phyloP scores from a whole-genome alignment of 176 grass and related monocot species.

The Carex kokanica region DNA sequence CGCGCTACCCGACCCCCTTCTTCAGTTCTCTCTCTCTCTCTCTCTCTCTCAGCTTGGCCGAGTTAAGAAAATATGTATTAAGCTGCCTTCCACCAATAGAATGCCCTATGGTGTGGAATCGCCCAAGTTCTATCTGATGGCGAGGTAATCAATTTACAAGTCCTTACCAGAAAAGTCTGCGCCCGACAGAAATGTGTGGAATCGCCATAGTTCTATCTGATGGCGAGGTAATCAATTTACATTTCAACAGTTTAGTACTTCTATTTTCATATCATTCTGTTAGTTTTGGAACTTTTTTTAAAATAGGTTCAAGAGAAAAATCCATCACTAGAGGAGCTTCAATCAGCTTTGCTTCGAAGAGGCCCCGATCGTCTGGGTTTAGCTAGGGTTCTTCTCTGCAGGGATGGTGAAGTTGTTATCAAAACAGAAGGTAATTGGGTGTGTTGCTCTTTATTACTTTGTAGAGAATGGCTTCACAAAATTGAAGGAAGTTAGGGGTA shows the following conservation, averaged over 20 bases:
- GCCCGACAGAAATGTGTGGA: slow-evolving; percentile 49
- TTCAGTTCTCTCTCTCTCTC: too few species aligned
- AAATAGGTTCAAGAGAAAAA: slow-evolving; percentile 26
- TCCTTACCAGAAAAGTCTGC: too few species aligned
- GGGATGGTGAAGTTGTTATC: slow-evolving; percentile 10
- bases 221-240: slow-evolving; percentile 29
- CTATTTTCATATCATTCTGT: neutral
- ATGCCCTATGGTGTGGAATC: slow-evolving; percentile 48
- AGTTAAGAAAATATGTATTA: too few species aligned
- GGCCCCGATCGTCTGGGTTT: slow-evolving; percentile 57
- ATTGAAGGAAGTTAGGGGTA: neutral
- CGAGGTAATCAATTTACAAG: slow-evolving; percentile 25
- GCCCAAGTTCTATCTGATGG: slow-evolving; percentile 58
- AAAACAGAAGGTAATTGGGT: slow-evolving; percentile 27
- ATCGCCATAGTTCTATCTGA: slow-evolving; percentile 66
- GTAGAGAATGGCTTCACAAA: neutral
- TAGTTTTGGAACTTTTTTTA: neutral
- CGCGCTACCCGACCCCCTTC: too few species aligned
- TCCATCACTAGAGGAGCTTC: slow-evolving; percentile 59
- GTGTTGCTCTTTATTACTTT: neutral
- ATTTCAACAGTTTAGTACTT: slow-evolving; percentile 13
- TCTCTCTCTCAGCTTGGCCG: too few species aligned
- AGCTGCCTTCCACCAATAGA: too few species aligned
- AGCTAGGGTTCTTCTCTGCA: slow-evolving; percentile 38
- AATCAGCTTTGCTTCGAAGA: slow-evolving; percentile 49